Evolutionary conservation across 768 basidiomycete genomes (phyloP).

Genomic region (Leccinum variicolor): DNA sequence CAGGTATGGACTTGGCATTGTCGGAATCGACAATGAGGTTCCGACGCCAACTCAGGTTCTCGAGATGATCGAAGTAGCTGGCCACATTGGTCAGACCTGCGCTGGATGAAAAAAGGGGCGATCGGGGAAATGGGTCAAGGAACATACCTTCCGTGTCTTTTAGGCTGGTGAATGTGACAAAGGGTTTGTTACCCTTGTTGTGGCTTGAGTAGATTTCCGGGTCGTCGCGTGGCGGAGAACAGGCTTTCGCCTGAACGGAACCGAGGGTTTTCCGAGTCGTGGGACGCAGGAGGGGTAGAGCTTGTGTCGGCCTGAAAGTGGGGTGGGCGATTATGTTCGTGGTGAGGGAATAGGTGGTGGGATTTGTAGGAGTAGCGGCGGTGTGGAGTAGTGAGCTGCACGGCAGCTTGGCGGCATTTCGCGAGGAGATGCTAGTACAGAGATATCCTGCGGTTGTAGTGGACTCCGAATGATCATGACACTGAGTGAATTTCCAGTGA

Average conservation of each 20-base stretch:
- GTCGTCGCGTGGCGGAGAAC: conserved; percentile 19
- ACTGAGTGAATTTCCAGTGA: not conserved
- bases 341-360: conserved; percentile 16
- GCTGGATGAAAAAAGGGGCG: no score
- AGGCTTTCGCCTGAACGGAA: conserved; percentile 51
- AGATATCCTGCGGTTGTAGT: conserved; percentile 31
- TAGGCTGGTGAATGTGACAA: no score
- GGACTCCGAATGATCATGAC: no score
- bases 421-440: conserved; percentile 30
- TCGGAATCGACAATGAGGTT: no score
- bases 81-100: no score
- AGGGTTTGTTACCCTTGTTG: no score
- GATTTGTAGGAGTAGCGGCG: no score
- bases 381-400: conserved; percentile 28
- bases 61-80: no score
- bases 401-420: conserved; percentile 34
- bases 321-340: conserved; percentile 12
- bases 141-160: no score
- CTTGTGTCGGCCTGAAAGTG: conserved; percentile 19
- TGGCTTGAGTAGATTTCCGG: conserved; percentile 25
- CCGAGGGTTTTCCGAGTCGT: conserved; percentile 53
- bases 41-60: no score
- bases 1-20: no score
- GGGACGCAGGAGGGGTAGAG: conserved; percentile 34
- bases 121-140: no score